A percentile compares a stretch with the other conserved stretches of the same genome.
phyloP scores from a whole-genome alignment of 2,329 filamentous ascomycete species.

The Daldinia sp. region DNA sequence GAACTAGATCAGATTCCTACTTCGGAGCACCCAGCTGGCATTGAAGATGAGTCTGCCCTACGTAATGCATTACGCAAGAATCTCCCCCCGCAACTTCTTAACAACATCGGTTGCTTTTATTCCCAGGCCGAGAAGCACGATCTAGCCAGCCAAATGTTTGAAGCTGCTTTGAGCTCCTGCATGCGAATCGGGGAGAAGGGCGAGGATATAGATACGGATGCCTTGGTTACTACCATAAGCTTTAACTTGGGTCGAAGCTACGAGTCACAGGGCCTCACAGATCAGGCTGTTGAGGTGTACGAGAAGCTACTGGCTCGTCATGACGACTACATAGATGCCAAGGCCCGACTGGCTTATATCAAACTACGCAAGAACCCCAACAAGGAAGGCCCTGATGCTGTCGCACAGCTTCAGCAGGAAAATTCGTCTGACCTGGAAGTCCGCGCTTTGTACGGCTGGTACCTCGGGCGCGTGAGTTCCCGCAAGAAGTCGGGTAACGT shows the following conservation, averaged over 20 bases:
- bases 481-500: slow-evolving; percentile 84
- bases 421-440: slow-evolving; percentile 90
- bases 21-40: slow-evolving; percentile 69
- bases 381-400: slow-evolving; percentile 85
- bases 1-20: slow-evolving; percentile 81
- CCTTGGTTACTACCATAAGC: slow-evolving; percentile 92
- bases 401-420: slow-evolving; percentile 84
- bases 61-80: slow-evolving; percentile 74
- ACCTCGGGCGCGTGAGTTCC: slow-evolving; percentile 79
- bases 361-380: slow-evolving; percentile 80
- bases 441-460: slow-evolving; percentile 93
- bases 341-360: slow-evolving; percentile 88
- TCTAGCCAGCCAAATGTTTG: slow-evolving; percentile 84
- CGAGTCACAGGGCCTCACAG: slow-evolving; percentile 80
- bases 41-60: slow-evolving; percentile 67
- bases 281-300: slow-evolving; percentile 89
- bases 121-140: slow-evolving; percentile 86
- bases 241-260: slow-evolving; percentile 96
- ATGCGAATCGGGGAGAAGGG: slow-evolving; percentile 81
- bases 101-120: slow-evolving; percentile 97
- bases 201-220: slow-evolving; percentile 82
- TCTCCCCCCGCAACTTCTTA: slow-evolving; percentile 88
- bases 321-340: slow-evolving; percentile 90
- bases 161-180: slow-evolving; percentile 89
- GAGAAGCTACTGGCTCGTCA: slow-evolving; percentile 86